Evolutionary conservation across 2,329 filamentous ascomycete genomes (phyloP), one percentile per base, ranked within the genome.

Genomic region (Stemphylium vesicarium): DNA sequence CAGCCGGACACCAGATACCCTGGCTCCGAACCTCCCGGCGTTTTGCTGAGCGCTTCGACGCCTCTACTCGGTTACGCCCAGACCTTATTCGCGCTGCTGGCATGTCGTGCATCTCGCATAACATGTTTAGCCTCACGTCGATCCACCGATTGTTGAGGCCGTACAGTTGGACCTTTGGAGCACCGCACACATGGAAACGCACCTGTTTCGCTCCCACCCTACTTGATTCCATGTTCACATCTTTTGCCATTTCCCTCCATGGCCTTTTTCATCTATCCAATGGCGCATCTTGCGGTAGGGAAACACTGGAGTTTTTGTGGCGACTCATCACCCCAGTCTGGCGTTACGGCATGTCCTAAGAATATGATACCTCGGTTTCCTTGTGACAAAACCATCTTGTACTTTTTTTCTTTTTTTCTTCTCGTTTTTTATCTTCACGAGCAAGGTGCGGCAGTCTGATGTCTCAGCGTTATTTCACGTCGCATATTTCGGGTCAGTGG

Each of bases 301-400:
- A 57, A 53, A 49, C 56, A 46, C 13, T 36, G 56, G 53, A 39
- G 36, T 39, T 48, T 6, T 35, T 20, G 32, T 15, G 5, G 29
- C 16, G 49, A 53, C 53, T 49, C n/a, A 57, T 36, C 42, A 49
- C 42, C 49, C 48, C 44, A 47, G 40, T 50, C 44, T 37, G 56
- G 56, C 56, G 56, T 59, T 59, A 32, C 31, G 48, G 56, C 53
- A 59, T 53, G 35, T 53, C 8, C 31, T 33, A 50, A 39, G 44
- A 53, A 59, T 51, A 59, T 56, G 56, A 59, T 59, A 56, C 56
- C 53, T 59, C 37, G 43, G 40, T 53, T 56, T 53, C 43, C 53
- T 46, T 46, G 31, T 24, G 47, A 37, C 16, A 41, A 50, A 55
- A 55, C 35, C 41, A 49, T 46, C 44, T 29, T 15, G 29, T 33